phyloP scores from a whole-genome alignment of 2,329 filamentous ascomycete genomes.

The Colletotrichum sp. region DNA sequence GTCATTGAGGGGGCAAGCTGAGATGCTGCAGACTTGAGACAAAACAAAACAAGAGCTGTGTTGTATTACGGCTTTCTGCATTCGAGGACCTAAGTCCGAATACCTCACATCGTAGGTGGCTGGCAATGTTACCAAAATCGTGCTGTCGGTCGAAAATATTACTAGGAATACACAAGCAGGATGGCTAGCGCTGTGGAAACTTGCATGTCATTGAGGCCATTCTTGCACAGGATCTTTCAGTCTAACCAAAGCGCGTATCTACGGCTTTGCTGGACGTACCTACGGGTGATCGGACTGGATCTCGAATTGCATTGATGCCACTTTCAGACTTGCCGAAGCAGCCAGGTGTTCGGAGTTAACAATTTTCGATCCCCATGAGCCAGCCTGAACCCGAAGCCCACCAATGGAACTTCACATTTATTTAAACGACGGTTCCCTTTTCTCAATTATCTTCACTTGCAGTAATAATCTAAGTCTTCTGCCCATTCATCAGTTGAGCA shows the following conservation, averaged over 20 bases:
- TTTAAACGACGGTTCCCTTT: not conserved
- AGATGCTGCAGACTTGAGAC: not conserved
- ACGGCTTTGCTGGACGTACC: not conserved
- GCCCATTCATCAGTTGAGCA: not conserved
- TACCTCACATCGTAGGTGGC: not conserved
- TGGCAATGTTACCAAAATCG: not conserved
- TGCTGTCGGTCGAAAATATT: not conserved
- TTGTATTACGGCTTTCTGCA: not conserved
- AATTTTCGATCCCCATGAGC: not conserved
- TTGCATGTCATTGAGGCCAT: not conserved
- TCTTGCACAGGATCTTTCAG: not conserved
- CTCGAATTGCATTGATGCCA: not conserved
- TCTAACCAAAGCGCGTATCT: not conserved
- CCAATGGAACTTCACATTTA: not conserved
- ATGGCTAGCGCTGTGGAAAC: not conserved
- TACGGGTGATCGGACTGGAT: not conserved
- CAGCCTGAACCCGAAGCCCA: not conserved
- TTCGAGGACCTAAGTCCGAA: not conserved
- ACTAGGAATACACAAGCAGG: not conserved
- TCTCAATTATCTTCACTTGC: not conserved
- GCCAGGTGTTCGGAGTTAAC: not conserved
- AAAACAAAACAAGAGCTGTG: not conserved
- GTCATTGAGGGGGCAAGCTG: not conserved
- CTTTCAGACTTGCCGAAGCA: not conserved
- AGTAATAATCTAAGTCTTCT: not conserved